A percentile compares a stretch with the other conserved stretches of the same genome.
Evolutionary conservation across 371 early-diverging fungal species (phyloP).

Genomic region (Mortierella polycephala): DNA sequence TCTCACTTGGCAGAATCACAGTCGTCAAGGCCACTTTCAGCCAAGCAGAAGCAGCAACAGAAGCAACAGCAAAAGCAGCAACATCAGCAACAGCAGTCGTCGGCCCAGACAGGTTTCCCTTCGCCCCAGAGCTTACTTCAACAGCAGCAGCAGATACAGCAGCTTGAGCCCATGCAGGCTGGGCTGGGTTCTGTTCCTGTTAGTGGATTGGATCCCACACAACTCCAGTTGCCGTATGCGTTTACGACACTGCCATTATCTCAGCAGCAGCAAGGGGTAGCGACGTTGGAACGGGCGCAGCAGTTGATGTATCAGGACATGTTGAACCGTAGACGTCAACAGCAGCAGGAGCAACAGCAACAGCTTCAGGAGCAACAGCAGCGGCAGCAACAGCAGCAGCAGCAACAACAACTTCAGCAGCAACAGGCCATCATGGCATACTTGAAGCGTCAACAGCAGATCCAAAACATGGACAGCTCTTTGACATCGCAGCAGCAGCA

Average conservation of each 20-base stretch:
- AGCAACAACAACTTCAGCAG: slow-evolving; percentile 44
- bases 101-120: slow-evolving; percentile 16
- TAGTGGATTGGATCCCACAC: slow-evolving; percentile 36
- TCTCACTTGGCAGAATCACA: slow-evolving; percentile 25
- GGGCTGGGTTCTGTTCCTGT: slow-evolving; percentile 22
- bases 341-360: slow-evolving; percentile 40
- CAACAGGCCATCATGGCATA: slow-evolving; percentile 54
- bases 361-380: slow-evolving; percentile 32
- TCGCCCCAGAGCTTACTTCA: slow-evolving; percentile 41
- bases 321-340: slow-evolving; percentile 48
- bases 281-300: slow-evolving; percentile 49
- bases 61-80: slow-evolving; percentile 21
- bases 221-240: slow-evolving; percentile 52
- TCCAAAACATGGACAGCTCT: slow-evolving; percentile 48
- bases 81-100: slow-evolving; percentile 13
- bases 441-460: slow-evolving; percentile 49
- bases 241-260: slow-evolving; percentile 49
- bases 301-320: slow-evolving; percentile 55
- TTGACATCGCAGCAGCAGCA: slow-evolving; percentile 46
- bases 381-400: slow-evolving; percentile 30
- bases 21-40: slow-evolving; percentile 18
- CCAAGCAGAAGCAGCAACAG: slow-evolving; percentile 42
- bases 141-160: slow-evolving; percentile 29
- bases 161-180: slow-evolving; percentile 30
- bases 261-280: slow-evolving; percentile 54